These are phyloP conservation scores for Naganishia albida DNA, from an alignment of 1,284 basidiomycete species.

Conservation along the genomic window DNA sequence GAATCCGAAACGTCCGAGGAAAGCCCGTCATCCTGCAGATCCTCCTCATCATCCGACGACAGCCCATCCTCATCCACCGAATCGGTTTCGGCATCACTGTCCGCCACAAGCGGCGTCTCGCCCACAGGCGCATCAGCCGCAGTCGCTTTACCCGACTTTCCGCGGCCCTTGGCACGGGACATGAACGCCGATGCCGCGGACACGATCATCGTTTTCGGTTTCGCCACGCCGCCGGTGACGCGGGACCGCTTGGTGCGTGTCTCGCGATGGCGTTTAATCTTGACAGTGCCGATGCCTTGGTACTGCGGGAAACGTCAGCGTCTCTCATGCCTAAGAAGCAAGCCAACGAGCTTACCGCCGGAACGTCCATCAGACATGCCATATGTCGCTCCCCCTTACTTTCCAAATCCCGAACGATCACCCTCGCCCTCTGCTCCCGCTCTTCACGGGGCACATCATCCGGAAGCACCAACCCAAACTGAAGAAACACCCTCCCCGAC, in stretches of 20 bases:
- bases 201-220: conserved; percentile 18
- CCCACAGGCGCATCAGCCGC: conserved; percentile 1
- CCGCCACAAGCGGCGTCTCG: conserved; percentile 4
- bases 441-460: conserved; percentile 27
- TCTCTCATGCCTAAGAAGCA: not conserved
- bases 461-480: conserved; percentile 71
- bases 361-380: conserved; percentile 54
- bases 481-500: conserved; percentile 67
- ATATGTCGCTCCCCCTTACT: conserved; percentile 6
- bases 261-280: conserved; percentile 35
- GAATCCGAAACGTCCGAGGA: conserved; percentile 63
- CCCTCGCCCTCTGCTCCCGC: conserved; percentile 16
- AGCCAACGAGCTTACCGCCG: conserved; percentile 65
- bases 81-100: conserved; percentile 20
- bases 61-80: conserved; percentile 36
- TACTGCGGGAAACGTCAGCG: conserved; percentile 61
- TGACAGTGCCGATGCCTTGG: conserved; percentile 80
- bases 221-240: conserved; percentile 1
- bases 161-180: conserved; percentile 13
- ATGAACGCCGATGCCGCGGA: conserved; percentile 16
- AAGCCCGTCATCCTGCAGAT: conserved; percentile 71
- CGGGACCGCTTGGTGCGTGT: conserved; percentile 1
- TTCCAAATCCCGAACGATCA: conserved; percentile 7
- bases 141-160: not conserved
- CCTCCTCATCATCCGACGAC: conserved; percentile 59